A percentile compares a stretch with the other conserved stretches of the same genome.
phyloP scores from a whole-genome alignment of 2,329 filamentous ascomycete species.

The Blastomyces silverae region DNA sequence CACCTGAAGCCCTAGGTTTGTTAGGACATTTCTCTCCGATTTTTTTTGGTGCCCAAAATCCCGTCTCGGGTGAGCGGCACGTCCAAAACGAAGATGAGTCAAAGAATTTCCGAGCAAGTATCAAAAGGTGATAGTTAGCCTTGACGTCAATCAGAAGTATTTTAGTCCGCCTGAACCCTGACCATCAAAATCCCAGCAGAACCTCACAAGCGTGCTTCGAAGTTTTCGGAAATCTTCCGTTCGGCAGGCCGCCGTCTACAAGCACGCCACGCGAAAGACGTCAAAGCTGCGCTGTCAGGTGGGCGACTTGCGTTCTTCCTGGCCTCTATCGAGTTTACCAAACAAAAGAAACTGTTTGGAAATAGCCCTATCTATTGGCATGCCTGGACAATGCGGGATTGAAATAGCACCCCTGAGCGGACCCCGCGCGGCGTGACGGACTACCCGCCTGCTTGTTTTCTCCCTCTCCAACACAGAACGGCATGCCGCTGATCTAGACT shows the following conservation, averaged over 20 bases:
- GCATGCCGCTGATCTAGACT: slow-evolving; percentile 9
- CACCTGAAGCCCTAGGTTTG: neutral
- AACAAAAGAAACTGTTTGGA: neutral
- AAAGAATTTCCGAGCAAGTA: neutral
- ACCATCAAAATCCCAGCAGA: neutral
- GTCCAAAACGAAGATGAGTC: neutral
- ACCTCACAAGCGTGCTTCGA: neutral
- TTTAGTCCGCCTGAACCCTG: neutral
- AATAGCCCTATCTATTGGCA: neutral
- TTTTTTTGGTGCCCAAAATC: neutral
- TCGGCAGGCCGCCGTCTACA: neutral
- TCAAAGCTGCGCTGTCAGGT: neutral
- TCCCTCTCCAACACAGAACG: neutral
- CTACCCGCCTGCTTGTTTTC: neutral
- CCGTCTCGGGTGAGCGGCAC: neutral
- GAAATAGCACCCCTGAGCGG: neutral
- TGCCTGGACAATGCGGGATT: neutral
- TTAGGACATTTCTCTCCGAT: neutral
- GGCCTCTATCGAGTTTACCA: neutral
- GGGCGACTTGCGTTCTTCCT: neutral
- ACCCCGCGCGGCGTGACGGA: neutral
- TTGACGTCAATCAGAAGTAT: neutral
- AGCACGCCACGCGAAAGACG: neutral
- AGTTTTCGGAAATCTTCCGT: neutral
- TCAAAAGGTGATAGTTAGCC: neutral